Evolutionary conservation across 2,329 filamentous ascomycete genomes (phyloP).

Genomic region (Pyrenophora tritici-repentis): DNA sequence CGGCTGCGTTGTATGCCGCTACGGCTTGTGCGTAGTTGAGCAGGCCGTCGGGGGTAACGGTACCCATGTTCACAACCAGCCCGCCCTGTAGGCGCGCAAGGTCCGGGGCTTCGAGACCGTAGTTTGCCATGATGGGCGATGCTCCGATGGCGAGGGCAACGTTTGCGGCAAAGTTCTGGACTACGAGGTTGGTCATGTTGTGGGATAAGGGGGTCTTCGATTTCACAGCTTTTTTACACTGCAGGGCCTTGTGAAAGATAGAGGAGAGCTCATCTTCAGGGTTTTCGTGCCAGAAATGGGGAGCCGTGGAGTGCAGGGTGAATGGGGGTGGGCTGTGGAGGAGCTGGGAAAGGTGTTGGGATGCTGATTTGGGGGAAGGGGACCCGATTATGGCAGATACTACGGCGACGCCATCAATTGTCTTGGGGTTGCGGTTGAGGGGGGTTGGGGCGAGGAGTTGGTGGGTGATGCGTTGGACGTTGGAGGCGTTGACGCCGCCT

Average conservation of each 20-base stretch:
- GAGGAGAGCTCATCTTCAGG: conserved; percentile 16
- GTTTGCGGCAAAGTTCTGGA: conserved; percentile 93
- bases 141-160: conserved; percentile 83
- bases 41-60: conserved; percentile 76
- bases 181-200: conserved; percentile 97
- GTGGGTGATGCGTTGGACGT: conserved; percentile 74
- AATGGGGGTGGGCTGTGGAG: conserved; percentile 50
- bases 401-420: conserved; percentile 80
- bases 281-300: conserved; percentile 27
- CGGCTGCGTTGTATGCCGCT: conserved; percentile 76
- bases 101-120: conserved; percentile 79
- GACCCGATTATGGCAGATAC: conserved; percentile 87
- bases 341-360: conserved; percentile 62
- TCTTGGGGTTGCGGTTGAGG: conserved; percentile 52
- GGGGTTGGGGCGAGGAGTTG: conserved; percentile 60
- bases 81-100: conserved; percentile 77
- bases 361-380: conserved; percentile 66
- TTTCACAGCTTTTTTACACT: conserved; percentile 65
- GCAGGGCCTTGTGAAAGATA: conserved; percentile 25
- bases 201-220: conserved; percentile 75
- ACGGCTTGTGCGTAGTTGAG: conserved; percentile 75
- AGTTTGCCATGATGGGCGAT: conserved; percentile 93
- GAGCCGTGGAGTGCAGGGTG: conserved; percentile 26
- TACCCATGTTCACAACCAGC: conserved; percentile 94
- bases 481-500: conserved; percentile 80